Evolutionary conservation across 2,329 filamentous ascomycete genomes (phyloP).

Genomic region (Coniochaeta sp.): DNA sequence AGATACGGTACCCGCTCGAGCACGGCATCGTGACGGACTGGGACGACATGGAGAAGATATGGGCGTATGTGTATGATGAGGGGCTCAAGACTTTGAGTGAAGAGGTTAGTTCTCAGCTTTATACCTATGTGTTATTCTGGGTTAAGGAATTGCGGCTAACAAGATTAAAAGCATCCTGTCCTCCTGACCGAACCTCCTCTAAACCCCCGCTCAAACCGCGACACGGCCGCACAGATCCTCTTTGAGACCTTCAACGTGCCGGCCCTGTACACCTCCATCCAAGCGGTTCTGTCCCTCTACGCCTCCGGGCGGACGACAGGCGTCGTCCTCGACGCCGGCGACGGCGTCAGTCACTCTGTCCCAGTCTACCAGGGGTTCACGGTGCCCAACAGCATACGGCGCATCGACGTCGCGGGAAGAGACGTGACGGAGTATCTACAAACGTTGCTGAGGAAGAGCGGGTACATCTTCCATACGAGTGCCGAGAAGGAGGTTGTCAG

Average conservation of each 20-base stretch:
- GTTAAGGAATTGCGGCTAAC: too few relatives aligned
- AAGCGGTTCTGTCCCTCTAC: slow-evolving; percentile 92
- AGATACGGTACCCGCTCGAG: slow-evolving; percentile 92
- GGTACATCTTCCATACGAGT: slow-evolving; percentile 93
- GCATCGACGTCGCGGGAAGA: slow-evolving; percentile 91
- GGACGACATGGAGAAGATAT: slow-evolving; percentile 99
- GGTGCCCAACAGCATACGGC: slow-evolving; percentile 87
- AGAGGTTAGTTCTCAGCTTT: slow-evolving; percentile 68
- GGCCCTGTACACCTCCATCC: slow-evolving; percentile 91
- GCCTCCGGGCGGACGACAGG: slow-evolving; percentile 93
- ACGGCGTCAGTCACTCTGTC: slow-evolving; percentile 94
- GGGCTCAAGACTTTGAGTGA: slow-evolving; percentile 95
- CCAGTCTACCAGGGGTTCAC: slow-evolving; percentile 98
- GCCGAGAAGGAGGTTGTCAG: slow-evolving; percentile 99
- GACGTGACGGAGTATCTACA: slow-evolving; percentile 97
- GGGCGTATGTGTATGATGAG: slow-evolving; percentile 95
- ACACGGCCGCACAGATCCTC: slow-evolving; percentile 92
- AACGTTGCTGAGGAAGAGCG: slow-evolving; percentile 80
- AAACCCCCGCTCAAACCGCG: slow-evolving; percentile 91
- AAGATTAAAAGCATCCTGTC: slow-evolving; percentile 68
- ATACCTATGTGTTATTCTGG: too few relatives aligned
- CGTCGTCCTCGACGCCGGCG: slow-evolving; percentile 89
- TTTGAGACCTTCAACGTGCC: slow-evolving; percentile 99
- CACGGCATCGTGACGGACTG: slow-evolving; percentile 98
- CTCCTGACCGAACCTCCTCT: slow-evolving; percentile 92